Evolutionary conservation across 495 filamentous ascomycete species (phyloP), one percentile per base, ranked within the genome.

Genomic region (Daldinia concentrica): DNA sequence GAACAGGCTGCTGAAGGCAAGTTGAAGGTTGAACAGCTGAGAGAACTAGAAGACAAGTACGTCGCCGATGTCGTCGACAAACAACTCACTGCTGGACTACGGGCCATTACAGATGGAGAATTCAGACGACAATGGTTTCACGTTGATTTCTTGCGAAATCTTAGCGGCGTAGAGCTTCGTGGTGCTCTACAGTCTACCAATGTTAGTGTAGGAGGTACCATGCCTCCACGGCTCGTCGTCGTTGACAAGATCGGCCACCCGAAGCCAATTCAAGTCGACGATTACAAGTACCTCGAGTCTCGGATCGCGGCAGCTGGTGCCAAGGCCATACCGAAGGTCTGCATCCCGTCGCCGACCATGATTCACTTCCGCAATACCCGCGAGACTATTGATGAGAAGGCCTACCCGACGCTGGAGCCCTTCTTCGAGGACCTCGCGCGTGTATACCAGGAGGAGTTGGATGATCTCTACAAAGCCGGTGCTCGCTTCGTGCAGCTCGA

Each of bases 61-160:
- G 87, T 93, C 69, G 84, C 87, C 58, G 80, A 84, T 3, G 86
- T 90, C 26, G 88, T 89, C 30, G 76, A 85, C 63, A 81, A 81
- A 34, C 90, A 92, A 79, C 77, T 87, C 68, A 80, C 86, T 66
- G 83, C 86, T 26, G 90, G 91, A 57, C 88, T 91, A 75, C 83
- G 82, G 58, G 83, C 84, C 45, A 81, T 91, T 55, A 89, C 90
- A 14, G 90, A 93, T 80, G 91, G 91, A 74, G 91, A 93, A 78
- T 92, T 90, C 76, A 84, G 89, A 69, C 81, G 89, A 57, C 72
- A 68, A 34, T 84, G 75, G 75, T 84, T 84, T 74, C 82, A 84
- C 70, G 82, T 84, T 43, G 82, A 84, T 68, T 84, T 84, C 73
- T 72, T 84, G 36, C 77, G 80, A 70, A 78, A 82, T 64, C 58